Percentiles rank a stretch among this genome's conserved stretches.
phyloP scores from a whole-genome alignment of 164 flowering plant species.

The Akebia trifoliata region DNA sequence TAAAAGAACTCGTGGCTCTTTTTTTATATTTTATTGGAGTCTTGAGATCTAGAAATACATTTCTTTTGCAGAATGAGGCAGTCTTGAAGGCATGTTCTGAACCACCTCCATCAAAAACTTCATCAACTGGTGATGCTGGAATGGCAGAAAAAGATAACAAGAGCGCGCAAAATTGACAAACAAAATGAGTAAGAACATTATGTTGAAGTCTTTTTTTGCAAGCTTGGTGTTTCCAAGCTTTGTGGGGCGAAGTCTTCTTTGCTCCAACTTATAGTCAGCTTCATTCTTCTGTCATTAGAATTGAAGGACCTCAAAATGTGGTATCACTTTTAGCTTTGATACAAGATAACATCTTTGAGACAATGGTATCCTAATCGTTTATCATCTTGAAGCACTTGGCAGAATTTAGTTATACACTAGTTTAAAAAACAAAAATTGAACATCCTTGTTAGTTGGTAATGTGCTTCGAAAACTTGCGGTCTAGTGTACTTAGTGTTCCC shows the following conservation, averaged over 20 bases:
- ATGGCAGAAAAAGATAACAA: conserved; percentile 11
- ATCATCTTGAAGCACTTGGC: conserved; percentile 1
- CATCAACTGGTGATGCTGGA: conserved; percentile 9
- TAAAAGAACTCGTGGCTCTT: background rate
- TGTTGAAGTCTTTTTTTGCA: background rate
- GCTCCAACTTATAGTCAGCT: background rate
- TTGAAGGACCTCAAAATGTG: background rate
- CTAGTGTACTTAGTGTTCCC: background rate
- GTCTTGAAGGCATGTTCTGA: conserved; percentile 32
- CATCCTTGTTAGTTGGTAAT: too few species aligned
- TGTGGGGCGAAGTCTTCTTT: background rate
- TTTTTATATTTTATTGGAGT: background rate
- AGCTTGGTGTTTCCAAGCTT: conserved; percentile 3
- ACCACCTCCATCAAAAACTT: conserved; percentile 26
- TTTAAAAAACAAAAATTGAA: background rate
- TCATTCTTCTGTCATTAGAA: background rate
- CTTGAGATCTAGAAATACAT: background rate
- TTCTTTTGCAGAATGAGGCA: conserved; percentile 27
- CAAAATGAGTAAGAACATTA: conserved; percentile 3
- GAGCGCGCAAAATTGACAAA: background rate
- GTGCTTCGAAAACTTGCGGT: background rate
- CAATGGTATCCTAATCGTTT: background rate
- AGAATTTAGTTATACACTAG: background rate
- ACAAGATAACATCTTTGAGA: background rate
- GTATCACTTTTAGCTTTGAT: background rate